Percentiles rank a stretch among this genome's conserved stretches.
Conservation (phyloP, 768 basidiomycete genomes). For the Podaxis sp. region DNA sequence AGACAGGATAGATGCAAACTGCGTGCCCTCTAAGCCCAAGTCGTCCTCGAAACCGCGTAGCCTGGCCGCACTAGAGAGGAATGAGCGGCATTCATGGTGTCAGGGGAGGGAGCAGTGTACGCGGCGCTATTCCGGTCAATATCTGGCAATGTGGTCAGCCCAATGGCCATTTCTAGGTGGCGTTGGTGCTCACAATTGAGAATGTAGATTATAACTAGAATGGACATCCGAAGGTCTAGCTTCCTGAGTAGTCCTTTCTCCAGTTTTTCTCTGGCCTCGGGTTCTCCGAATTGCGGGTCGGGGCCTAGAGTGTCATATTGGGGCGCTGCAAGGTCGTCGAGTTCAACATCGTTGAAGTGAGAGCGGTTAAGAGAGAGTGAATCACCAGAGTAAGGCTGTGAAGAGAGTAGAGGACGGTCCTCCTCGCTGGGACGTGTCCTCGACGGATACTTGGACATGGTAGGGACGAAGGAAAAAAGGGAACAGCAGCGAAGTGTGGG, state of each 20-base stretch:
- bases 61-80: constrained; percentile 52
- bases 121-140: constrained; percentile 73
- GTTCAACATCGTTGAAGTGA: background rate
- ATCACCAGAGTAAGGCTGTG: constrained; percentile 11
- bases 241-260: constrained; percentile 44
- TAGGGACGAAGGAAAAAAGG: background rate
- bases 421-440: constrained; percentile 6
- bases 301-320: constrained; percentile 24
- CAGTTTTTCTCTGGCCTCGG: constrained; percentile 24
- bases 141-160: constrained; percentile 30
- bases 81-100: background rate
- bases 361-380: background rate
- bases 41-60: constrained; percentile 66
- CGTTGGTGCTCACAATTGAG: constrained; percentile 35
- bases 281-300: constrained; percentile 26
- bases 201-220: constrained; percentile 48
- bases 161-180: background rate
- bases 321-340: background rate
- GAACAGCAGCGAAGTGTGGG: background rate
- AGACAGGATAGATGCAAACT: constrained; percentile 62
- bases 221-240: constrained; percentile 50
- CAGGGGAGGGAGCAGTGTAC: constrained; percentile 30
- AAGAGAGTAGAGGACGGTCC: constrained; percentile 13
- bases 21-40: constrained; percentile 52
- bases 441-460: background rate